Evolutionary conservation across 2,329 filamentous ascomycete species (phyloP).

Genomic region (Dryadomyces sulphureus): DNA sequence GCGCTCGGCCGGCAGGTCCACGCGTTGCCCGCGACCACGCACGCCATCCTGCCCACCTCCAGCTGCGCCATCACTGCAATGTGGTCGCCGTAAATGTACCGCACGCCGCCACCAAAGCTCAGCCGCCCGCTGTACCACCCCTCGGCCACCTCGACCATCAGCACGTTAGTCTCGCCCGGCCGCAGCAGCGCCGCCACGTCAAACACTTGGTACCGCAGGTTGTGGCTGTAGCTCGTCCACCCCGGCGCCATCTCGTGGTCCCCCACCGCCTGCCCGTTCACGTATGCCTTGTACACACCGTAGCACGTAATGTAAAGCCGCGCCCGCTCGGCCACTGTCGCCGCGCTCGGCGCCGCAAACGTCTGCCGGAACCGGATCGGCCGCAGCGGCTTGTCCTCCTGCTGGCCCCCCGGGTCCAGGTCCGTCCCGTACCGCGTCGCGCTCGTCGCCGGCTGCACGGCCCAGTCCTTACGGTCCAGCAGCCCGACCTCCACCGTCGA

Average conservation of each 20-base stretch:
- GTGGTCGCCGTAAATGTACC: constrained; percentile 10
- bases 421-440: not conserved
- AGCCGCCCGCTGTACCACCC: constrained; percentile 28
- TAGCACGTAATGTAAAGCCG: constrained; percentile 20
- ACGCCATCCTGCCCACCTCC: constrained; percentile 11
- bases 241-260: constrained; percentile 22
- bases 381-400: constrained; percentile 5
- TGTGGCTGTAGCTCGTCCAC: constrained; percentile 25
- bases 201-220: constrained; percentile 25
- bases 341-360: constrained; percentile 5
- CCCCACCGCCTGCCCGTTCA: constrained; percentile 20
- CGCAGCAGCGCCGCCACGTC: constrained; percentile 20
- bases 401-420: constrained; percentile 4
- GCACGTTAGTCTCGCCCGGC: constrained; percentile 15
- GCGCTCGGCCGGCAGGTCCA: constrained; percentile 13
- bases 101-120: constrained; percentile 4
- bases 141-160: constrained; percentile 26
- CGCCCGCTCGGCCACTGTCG: constrained; percentile 6
- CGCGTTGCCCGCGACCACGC: not conserved
- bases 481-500: constrained; percentile 8
- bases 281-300: constrained; percentile 19
- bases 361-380: constrained; percentile 6
- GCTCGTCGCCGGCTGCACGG: constrained; percentile 2
- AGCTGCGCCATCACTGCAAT: constrained; percentile 10
- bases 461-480: constrained; percentile 7